These are phyloP conservation scores for Fusarium tuaranense DNA, from an alignment of 2,329 filamentous ascomycete genomes.

Conservation along the genomic window DNA sequence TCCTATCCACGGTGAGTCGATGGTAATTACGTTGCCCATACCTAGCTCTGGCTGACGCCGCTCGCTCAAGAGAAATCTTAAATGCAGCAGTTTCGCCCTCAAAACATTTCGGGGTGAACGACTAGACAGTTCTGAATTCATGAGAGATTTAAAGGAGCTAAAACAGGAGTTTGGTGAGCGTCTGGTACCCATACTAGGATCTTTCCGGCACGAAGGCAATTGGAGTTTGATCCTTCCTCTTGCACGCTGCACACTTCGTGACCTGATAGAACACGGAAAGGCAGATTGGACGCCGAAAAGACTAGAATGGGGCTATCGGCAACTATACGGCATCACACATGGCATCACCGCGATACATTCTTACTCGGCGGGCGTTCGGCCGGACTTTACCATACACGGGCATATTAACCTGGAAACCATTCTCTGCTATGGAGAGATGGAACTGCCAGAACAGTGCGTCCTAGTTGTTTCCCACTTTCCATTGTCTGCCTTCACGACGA, in stretches of 20 bases:
- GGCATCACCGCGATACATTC: neutral
- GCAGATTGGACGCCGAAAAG: neutral
- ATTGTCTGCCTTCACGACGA: neutral
- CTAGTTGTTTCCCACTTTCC: neutral
- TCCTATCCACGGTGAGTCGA: neutral
- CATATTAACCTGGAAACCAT: neutral
- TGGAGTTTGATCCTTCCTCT: neutral
- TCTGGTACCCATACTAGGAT: neutral
- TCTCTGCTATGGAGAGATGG: neutral
- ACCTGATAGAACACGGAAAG: neutral
- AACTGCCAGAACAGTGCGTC: neutral
- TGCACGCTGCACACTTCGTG: neutral
- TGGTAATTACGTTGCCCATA: no score
- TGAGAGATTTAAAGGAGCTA: no score
- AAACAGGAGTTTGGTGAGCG: no score
- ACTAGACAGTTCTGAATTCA: no score
- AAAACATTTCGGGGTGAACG: neutral
- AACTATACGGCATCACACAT: neutral
- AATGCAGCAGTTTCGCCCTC: neutral
- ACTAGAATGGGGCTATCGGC: neutral
- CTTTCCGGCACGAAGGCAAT: neutral
- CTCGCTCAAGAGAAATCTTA: neutral
- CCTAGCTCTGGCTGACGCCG: no score
- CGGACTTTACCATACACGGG: neutral
- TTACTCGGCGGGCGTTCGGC: neutral